phyloP scores from a whole-genome alignment of 2,329 filamentous ascomycete genomes.

The Endothia cerciana region DNA sequence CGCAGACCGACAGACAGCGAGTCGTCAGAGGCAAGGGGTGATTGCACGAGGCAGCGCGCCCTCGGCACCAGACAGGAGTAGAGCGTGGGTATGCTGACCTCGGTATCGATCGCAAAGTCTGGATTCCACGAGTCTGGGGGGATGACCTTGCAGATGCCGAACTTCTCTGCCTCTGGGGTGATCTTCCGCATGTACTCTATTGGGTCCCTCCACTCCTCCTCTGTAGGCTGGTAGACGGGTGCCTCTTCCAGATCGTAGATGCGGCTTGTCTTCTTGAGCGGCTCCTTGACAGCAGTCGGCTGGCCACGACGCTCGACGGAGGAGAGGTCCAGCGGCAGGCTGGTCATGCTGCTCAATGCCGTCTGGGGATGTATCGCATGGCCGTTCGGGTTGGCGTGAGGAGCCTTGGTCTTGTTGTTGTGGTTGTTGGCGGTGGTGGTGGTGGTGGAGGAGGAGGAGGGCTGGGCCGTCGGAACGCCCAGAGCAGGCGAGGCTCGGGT shows the following conservation, averaged over 20 bases:
- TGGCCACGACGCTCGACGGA: slow-evolving; percentile 92
- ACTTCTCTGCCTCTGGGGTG: slow-evolving; percentile 79
- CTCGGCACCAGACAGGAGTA: not conserved
- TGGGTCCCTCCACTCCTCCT: slow-evolving; percentile 93
- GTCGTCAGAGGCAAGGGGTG: not conserved
- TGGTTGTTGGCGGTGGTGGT: slow-evolving; percentile 46
- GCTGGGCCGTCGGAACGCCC: slow-evolving; percentile 37
- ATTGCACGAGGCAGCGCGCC: not conserved
- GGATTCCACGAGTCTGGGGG: slow-evolving; percentile 94
- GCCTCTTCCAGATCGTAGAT: slow-evolving; percentile 88
- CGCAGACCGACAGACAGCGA: not conserved
- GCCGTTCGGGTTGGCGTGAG: slow-evolving; percentile 55
- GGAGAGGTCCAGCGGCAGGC: slow-evolving; percentile 74
- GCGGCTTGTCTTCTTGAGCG: slow-evolving; percentile 74
- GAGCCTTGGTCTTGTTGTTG: slow-evolving; percentile 52
- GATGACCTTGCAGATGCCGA: slow-evolving; percentile 93
- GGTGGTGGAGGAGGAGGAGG: slow-evolving; percentile 50
- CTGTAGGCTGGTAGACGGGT: slow-evolving; percentile 85
- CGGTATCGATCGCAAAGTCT: slow-evolving; percentile 92
- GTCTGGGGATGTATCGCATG: slow-evolving; percentile 54
- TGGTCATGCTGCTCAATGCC: slow-evolving; percentile 60
- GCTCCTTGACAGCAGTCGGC: slow-evolving; percentile 74
- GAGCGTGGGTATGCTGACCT: slow-evolving; percentile 62
- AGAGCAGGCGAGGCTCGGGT: slow-evolving; percentile 57
- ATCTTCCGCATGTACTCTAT: slow-evolving; percentile 95